Base-by-base conservation (phyloP, 169 alveolate species). In the Babesia divergens region DNA sequence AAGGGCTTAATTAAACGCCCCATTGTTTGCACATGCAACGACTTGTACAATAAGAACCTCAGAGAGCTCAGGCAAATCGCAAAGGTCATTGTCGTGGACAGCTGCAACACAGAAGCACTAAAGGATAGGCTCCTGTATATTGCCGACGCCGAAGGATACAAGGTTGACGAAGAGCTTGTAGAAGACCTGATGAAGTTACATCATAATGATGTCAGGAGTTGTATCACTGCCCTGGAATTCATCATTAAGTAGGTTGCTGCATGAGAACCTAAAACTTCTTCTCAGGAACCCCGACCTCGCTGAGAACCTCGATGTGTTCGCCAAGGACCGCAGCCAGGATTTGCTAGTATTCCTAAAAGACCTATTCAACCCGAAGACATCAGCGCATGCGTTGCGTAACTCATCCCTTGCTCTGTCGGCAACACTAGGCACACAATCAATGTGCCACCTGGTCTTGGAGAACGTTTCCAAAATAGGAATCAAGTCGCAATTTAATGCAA, bases 21-120 rank as follows among this genome's bases (percentile, higher is more conserved):
- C 29, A 94, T 97, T 6, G 94, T 97, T 37, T 97, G 99, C 64
- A 94, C 96, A 28, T 95, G 99, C 71, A 97, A 95, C 80, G 99
- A 97, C 79, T 52, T 90, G 20, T 91, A 85, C 64, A 71, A 83
- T 32, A 82, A 90, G 42, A 74, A 81, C 40, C 64, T 91, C 51
- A 88, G 84, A 64, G 91, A 89, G 40, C 84, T 91, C 16, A 59
- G 95, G 42, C 86, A 86, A 38, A 62, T 81, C 37, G 70, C 90
- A 7, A 82, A 86, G 52, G 92, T 91, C 13, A 47, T 91, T 24
- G 51, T 71, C 3, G 84, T 91, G 20, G 89, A 74, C 14, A 50
- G 86, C 47, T 69, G 91, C 18, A 85, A 91, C 51, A 22, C 59
- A 20, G 80, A 65, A 24, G 74, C 70, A 31, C 59, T 86, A 11